These are phyloP conservation scores for Cicer pinnatifidum DNA, from an alignment of 306 rosid genomes.

Conservation along the genomic window DNA sequence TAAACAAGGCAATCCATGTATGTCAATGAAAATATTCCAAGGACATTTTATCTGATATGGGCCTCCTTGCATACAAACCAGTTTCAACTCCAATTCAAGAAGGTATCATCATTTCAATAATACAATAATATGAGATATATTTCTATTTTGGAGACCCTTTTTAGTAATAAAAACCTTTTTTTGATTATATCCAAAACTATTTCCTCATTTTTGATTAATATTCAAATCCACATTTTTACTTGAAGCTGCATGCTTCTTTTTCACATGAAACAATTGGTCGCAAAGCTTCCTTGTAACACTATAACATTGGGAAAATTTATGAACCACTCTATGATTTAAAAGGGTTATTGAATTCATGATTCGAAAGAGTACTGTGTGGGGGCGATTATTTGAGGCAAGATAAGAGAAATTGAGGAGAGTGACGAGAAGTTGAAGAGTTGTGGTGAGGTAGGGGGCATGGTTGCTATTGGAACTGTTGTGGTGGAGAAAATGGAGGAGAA, in stretches of 20 bases:
- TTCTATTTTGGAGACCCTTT: slow-evolving; percentile 20
- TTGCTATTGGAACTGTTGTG: no score
- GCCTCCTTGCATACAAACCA: no score
- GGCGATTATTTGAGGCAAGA: no score
- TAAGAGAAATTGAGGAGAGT: no score
- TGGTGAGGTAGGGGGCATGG: no score
- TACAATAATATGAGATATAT: no score
- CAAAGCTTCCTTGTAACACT: slow-evolving; percentile 54
- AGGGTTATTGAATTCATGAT: slow-evolving; percentile 63
- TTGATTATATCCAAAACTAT: slow-evolving; percentile 5
- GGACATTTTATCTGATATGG: no score
- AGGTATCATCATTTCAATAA: slow-evolving; percentile 17
- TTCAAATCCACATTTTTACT: slow-evolving; percentile 36
- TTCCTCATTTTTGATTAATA: background rate
- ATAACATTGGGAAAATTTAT: slow-evolving; percentile 47
- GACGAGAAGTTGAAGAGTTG: no score
- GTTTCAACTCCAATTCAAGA: no score
- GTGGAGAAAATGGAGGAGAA: no score
- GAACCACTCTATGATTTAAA: slow-evolving; percentile 54
- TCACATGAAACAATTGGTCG: slow-evolving; percentile 44
- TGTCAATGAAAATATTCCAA: no score
- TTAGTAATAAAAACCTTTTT: slow-evolving; percentile 45
- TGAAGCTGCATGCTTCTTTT: slow-evolving; percentile 36
- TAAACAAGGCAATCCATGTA: no score
- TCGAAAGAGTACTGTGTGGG: background rate